phyloP scores from a whole-genome alignment of 108 stramenopile species.

The Tribonema minus region DNA sequence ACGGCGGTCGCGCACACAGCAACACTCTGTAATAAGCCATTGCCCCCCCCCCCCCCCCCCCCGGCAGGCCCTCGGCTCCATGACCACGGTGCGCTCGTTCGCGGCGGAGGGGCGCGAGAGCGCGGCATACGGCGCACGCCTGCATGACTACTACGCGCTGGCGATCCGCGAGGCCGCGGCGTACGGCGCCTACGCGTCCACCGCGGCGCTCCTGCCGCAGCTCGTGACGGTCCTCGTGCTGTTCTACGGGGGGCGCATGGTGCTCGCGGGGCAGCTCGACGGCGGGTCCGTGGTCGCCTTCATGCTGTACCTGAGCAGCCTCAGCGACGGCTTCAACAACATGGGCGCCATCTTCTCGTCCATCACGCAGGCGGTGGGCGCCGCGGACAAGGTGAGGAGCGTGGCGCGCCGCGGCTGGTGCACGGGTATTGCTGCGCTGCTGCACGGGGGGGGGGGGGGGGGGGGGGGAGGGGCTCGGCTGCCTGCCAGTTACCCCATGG shows the following conservation, averaged over 20 bases:
- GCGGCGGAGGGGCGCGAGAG: conserved; percentile 66
- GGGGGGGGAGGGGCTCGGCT: too few species aligned
- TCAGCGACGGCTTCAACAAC: conserved; percentile 79
- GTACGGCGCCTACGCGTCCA: conserved; percentile 65
- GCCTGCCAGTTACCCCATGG: too few species aligned
- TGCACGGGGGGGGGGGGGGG: too few species aligned
- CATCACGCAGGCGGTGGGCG: conserved; percentile 80
- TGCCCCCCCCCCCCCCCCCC: not conserved
- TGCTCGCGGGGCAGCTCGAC: conserved; percentile 50
- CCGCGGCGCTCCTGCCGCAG: conserved; percentile 65
- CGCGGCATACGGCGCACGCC: conserved; percentile 55
- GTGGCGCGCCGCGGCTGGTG: conserved; percentile 71
- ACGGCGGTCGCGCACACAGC: not conserved
- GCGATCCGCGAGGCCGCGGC: conserved; percentile 58
- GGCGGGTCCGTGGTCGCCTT: conserved; percentile 70
- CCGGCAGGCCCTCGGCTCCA: conserved; percentile 52
- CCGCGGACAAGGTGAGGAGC: conserved; percentile 89
- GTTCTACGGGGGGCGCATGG: conserved; percentile 65
- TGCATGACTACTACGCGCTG: conserved; percentile 62
- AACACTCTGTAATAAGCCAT: too few species aligned
- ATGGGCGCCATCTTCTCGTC: conserved; percentile 82
- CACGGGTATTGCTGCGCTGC: conserved; percentile 7
- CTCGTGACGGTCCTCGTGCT: conserved; percentile 69
- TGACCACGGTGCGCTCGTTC: conserved; percentile 75
- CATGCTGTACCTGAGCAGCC: conserved; percentile 87